Base-by-base conservation (phyloP, 1,284 basidiomycete species). In the Puccinia polysora region DNA sequence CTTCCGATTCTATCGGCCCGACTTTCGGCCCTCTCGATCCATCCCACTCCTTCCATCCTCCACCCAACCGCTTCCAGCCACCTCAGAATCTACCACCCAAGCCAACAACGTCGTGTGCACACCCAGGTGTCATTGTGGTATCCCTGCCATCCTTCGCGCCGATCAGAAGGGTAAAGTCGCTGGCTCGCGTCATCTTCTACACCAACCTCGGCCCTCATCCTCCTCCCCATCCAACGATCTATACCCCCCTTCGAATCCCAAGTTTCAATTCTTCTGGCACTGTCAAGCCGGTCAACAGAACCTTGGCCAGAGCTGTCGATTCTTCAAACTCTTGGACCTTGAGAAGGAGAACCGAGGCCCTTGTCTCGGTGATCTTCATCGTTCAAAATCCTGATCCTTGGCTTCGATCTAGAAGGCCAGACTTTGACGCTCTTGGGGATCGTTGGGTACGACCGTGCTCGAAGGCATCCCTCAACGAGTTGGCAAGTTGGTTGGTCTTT, bases 261-360 rank as follows among this genome's bases (percentile, higher is more conserved):
- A 81, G 65, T 81, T 81, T 78, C 83, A 84, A 58, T 92, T 89
- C 78, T 93, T 91, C 86, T 94, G 92, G 90, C 84, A 86, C 58
- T 94, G 91, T 77, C 89, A 89, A 77, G 87, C 86, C 8, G 88
- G 88, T 0, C 87, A 87, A 18, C 87, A 89, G 80, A 91, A 90
- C 73, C 86, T 90, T 20, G 86, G 90, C 25, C 90, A 91, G 79
- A 88, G 88, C 0, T 96, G 92, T 77, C 84, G 85, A 30, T 87
- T 87, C 75, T 94, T 91, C 86, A 86, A 85, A 76, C 82, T 89
- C 20, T 84, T 95, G 83, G 87, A 94, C 79, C 85, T 89, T 81
- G 79, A 83, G 65, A 83, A 81, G 4, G 91, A 94, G 79, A 87
- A 87, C 15, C 82, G 91, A 76, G 86, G 87, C 0, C 83, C 85